A percentile compares a stretch with the other conserved stretches of the same genome.
phyloP scores from a whole-genome alignment of 306 rosid genomes.

The Cicer arietinum region DNA sequence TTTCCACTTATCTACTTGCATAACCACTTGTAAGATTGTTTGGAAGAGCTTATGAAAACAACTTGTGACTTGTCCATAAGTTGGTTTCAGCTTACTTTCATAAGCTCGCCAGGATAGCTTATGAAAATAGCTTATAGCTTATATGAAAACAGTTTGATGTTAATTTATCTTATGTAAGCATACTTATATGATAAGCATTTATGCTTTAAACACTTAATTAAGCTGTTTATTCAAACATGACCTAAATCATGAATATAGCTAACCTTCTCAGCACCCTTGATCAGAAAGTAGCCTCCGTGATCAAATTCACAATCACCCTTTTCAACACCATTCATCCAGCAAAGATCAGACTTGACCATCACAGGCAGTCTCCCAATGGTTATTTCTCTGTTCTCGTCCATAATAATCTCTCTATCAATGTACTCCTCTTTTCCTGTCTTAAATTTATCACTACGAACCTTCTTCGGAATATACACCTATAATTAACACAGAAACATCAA shows the following conservation, averaged over 20 bases:
- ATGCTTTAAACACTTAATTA: too few species aligned
- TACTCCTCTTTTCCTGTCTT: slow-evolving; percentile 77
- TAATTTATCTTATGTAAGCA: too few species aligned
- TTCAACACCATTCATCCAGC: slow-evolving; percentile 80
- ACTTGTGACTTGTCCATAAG: too few species aligned
- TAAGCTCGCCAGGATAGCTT: too few species aligned
- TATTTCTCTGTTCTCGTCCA: slow-evolving; percentile 60
- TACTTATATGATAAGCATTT: too few species aligned
- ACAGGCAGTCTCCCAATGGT: slow-evolving; percentile 84
- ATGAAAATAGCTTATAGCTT: too few species aligned
- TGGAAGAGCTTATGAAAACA: too few species aligned
- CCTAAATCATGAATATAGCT: slow-evolving; percentile 26
- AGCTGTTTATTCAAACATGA: too few species aligned
- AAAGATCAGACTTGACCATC: slow-evolving; percentile 90
- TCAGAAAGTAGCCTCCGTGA: slow-evolving; percentile 86
- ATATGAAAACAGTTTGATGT: too few species aligned
- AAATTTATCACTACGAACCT: slow-evolving; percentile 77
- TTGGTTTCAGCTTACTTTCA: too few species aligned
- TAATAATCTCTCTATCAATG: slow-evolving; percentile 49
- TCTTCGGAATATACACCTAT: slow-evolving; percentile 65
- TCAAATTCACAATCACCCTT: slow-evolving; percentile 88
- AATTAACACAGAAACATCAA: slow-evolving; percentile 37
- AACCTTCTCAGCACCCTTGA: slow-evolving; percentile 97
- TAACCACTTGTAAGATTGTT: too few species aligned
- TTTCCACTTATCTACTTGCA: too few species aligned